phyloP scores from a whole-genome alignment of 1,139 yeast genomes.

The Kodamaea anthophila region DNA sequence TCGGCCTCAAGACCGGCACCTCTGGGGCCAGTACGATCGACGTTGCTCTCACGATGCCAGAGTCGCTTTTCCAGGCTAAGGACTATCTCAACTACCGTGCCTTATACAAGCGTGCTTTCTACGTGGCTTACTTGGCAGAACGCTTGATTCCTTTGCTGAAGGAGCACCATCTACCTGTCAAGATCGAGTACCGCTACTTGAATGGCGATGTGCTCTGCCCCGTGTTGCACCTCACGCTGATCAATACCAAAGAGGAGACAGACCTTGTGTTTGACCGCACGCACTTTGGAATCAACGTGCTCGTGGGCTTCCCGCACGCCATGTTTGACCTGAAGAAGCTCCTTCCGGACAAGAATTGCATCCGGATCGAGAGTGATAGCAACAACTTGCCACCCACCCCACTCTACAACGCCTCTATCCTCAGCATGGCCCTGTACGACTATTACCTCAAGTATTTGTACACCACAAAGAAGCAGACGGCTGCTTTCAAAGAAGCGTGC shows the following conservation, averaged over 20 bases:
- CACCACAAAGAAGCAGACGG: constrained; percentile 68
- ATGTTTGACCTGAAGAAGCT: constrained; percentile 71
- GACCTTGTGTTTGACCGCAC: constrained; percentile 59
- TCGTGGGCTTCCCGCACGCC: constrained; percentile 68
- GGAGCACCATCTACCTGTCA: constrained; percentile 50
- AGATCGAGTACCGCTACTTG: constrained; percentile 49
- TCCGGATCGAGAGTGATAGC: constrained; percentile 54
- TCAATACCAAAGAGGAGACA: constrained; percentile 40
- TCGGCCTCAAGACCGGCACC: constrained; percentile 79
- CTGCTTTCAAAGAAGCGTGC: constrained; percentile 85
- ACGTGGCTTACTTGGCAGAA: constrained; percentile 70
- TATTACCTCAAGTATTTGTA: constrained; percentile 71
- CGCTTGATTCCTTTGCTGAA: constrained; percentile 50
- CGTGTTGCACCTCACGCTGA: constrained; percentile 49
- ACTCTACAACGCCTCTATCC: constrained; percentile 71
- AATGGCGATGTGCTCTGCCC: constrained; percentile 68
- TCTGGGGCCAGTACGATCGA: constrained; percentile 61
- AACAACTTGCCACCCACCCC: constrained; percentile 68
- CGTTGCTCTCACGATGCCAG: constrained; percentile 77
- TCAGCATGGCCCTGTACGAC: constrained; percentile 63
- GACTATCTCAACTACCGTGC: constrained; percentile 90
- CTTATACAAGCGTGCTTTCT: constrained; percentile 82
- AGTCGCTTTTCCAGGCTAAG: constrained; percentile 66
- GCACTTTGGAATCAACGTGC: constrained; percentile 62
- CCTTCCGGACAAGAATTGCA: constrained; percentile 71